Percentiles rank a stretch among this genome's conserved stretches.
These are phyloP conservation scores for Macroventuria anomochaeta DNA, from an alignment of 2,329 filamentous ascomycete species.

Conservation along the genomic window DNA sequence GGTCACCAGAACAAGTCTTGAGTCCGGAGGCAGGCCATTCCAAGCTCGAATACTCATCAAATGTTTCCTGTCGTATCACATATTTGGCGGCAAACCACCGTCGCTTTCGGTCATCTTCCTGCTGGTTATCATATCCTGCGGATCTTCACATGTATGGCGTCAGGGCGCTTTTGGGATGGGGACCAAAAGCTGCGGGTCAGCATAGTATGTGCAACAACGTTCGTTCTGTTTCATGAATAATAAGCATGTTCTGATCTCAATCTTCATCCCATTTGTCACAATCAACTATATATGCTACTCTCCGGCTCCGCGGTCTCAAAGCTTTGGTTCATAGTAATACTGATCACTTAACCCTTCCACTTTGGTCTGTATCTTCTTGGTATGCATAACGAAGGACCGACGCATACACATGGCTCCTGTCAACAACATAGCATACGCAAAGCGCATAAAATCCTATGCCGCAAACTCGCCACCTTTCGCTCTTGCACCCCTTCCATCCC, in stretches of 20 bases:
- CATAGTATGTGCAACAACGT: not conserved
- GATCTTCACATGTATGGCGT: constrained; percentile 1
- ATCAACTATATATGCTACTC: not conserved
- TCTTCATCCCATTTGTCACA: not conserved
- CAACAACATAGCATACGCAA: too few species aligned
- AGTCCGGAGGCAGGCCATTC: not conserved
- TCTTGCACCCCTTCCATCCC: not conserved
- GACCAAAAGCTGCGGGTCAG: not conserved
- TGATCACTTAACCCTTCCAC: too few species aligned
- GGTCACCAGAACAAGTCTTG: constrained; percentile 16
- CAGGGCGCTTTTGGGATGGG: not conserved
- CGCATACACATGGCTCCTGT: too few species aligned
- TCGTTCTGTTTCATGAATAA: not conserved
- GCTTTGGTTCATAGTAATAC: too few species aligned
- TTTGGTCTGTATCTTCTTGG: too few species aligned
- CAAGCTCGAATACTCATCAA: not conserved
- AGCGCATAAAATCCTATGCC: not conserved
- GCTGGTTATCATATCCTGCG: not conserved
- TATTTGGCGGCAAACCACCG: not conserved
- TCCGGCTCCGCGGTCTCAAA: too few species aligned
- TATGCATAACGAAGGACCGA: too few species aligned
- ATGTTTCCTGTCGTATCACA: not conserved
- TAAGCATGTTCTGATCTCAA: not conserved
- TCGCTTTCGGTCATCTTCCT: not conserved
- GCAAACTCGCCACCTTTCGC: too few species aligned